A percentile compares a stretch with the other conserved stretches of the same genome.
Evolutionary conservation across 225 moss, liverwort and hornwort genomes (phyloP).

Genomic region (Pleurozium schreberi): DNA sequence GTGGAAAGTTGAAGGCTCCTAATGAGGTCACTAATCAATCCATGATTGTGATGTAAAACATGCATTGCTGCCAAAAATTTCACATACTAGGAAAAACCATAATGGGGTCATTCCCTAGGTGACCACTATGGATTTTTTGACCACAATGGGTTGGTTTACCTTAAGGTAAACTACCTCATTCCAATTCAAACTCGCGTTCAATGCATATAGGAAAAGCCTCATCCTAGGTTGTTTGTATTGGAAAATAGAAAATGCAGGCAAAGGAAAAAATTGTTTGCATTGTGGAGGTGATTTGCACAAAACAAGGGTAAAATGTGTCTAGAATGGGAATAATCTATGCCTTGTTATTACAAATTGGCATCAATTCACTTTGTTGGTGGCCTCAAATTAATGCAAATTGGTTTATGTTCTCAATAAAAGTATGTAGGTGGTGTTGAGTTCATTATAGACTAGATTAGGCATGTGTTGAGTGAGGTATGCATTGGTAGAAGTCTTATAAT

Average conservation of each 20-base stretch:
- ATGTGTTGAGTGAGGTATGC: fast-evolving
- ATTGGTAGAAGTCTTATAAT: background rate
- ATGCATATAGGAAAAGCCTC: background rate
- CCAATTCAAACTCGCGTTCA: background rate
- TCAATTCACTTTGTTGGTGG: background rate
- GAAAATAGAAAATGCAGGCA: background rate
- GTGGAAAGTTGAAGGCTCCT: too few species aligned
- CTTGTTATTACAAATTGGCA: background rate
- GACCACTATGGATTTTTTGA: too few species aligned
- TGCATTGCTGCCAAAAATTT: too few species aligned
- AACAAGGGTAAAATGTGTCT: background rate
- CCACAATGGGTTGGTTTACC: too few species aligned
- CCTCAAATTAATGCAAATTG: background rate
- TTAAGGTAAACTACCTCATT: background rate
- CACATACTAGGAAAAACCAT: too few species aligned
- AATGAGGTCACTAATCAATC: too few species aligned
- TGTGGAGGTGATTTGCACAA: background rate
- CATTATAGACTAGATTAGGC: background rate
- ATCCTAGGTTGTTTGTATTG: background rate
- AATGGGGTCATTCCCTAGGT: too few species aligned
- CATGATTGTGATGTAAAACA: too few species aligned
- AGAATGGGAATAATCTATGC: background rate
- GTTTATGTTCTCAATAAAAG: too few species aligned
- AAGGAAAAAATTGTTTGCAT: background rate
- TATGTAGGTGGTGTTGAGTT: background rate